These are phyloP conservation scores for Cladobotryum mycophilum DNA, from an alignment of 2,329 filamentous ascomycete genomes.

Conservation along the genomic window DNA sequence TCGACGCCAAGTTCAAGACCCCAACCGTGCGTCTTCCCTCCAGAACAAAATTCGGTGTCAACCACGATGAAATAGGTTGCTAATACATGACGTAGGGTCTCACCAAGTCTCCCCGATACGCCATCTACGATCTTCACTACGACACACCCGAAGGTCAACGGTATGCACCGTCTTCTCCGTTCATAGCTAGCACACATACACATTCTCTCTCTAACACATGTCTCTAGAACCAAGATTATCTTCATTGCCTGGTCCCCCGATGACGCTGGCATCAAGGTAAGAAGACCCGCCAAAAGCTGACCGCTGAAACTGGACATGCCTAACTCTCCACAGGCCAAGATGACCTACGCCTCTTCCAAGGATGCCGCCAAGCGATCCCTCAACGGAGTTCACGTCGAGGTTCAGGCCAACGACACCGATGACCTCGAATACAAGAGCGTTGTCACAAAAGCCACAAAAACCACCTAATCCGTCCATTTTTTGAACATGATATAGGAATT, in stretches of 20 bases:
- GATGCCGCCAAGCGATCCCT: slow-evolving; percentile 76
- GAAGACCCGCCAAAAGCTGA: slow-evolving; percentile 22
- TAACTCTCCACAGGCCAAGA: slow-evolving; percentile 58
- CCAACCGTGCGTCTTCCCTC: slow-evolving; percentile 47
- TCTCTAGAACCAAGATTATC: slow-evolving; percentile 63
- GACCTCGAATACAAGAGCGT: slow-evolving; percentile 70
- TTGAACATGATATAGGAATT: background rate
- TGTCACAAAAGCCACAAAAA: slow-evolving; percentile 36
- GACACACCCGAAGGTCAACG: slow-evolving; percentile 66
- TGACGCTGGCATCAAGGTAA: slow-evolving; percentile 71
- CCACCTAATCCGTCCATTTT: slow-evolving; percentile 11
- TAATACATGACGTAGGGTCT: background rate
- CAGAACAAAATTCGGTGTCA: background rate
- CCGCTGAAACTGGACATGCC: background rate
- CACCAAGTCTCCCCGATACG: slow-evolving; percentile 68
- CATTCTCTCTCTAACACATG: background rate
- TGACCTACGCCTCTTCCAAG: slow-evolving; percentile 87
- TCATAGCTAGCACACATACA: too few relatives aligned
- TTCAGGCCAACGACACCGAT: slow-evolving; percentile 78
- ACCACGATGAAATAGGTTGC: too few relatives aligned
- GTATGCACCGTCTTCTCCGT: slow-evolving; percentile 26
- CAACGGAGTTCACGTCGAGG: slow-evolving; percentile 66
- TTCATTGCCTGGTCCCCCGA: slow-evolving; percentile 78
- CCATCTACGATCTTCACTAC: slow-evolving; percentile 81
- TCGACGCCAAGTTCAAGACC: slow-evolving; percentile 66